These are phyloP conservation scores for Penicillium sp. DNA, from an alignment of 2,329 filamentous ascomycete genomes.

Conservation along the genomic window DNA sequence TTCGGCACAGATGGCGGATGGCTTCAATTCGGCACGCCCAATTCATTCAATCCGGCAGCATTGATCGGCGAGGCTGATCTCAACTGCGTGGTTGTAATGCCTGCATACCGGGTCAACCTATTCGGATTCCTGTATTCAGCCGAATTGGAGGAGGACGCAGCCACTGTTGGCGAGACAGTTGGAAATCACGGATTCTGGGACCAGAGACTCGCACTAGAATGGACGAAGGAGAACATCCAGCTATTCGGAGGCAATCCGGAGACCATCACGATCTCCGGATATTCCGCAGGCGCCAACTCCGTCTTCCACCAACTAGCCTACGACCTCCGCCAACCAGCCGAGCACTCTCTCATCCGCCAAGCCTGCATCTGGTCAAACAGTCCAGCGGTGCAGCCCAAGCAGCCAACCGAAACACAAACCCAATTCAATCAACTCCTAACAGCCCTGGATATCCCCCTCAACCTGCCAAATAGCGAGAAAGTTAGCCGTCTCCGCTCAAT, in stretches of 20 bases:
- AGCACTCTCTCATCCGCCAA: constrained; percentile 50
- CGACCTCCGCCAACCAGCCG: constrained; percentile 50
- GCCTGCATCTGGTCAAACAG: constrained; percentile 56
- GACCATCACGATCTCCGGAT: constrained; percentile 55
- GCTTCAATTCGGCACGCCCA: constrained; percentile 55
- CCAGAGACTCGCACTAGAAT: constrained; percentile 55
- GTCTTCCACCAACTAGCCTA: constrained; percentile 58
- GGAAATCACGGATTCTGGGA: constrained; percentile 59
- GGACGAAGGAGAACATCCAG: constrained; percentile 52
- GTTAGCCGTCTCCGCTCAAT: constrained; percentile 45
- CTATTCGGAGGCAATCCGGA: constrained; percentile 52
- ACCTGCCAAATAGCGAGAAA: constrained; percentile 44
- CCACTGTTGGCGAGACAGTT: constrained; percentile 34
- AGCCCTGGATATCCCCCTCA: constrained; percentile 44
- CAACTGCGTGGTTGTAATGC: constrained; percentile 53
- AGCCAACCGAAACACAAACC: constrained; percentile 45
- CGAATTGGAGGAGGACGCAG: constrained; percentile 39
- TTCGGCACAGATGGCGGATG: constrained; percentile 52
- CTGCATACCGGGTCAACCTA: constrained; percentile 56
- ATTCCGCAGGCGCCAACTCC: constrained; percentile 55
- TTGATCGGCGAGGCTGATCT: constrained; percentile 52
- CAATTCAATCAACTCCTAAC: constrained; percentile 54
- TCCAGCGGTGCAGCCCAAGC: constrained; percentile 53
- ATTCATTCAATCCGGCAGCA: constrained; percentile 45
- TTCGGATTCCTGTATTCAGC: constrained; percentile 55